These are phyloP conservation scores for Colletotrichum sp. DNA, from an alignment of 2,329 filamentous ascomycete species.

Conservation along the genomic window DNA sequence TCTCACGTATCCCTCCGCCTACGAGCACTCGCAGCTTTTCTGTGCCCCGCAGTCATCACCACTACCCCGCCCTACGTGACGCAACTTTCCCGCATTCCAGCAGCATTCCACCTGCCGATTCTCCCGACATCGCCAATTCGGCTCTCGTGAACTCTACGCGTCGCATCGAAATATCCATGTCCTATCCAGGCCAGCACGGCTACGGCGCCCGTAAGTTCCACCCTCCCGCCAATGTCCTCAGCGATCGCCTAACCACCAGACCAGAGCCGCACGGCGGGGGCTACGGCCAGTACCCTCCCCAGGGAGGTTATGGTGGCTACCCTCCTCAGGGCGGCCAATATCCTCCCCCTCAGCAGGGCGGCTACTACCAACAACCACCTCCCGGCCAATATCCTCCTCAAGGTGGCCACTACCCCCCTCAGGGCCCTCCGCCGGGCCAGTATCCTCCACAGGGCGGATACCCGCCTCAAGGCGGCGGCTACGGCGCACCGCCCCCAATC, in stretches of 20 bases:
- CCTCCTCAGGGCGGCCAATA: conserved; percentile 41
- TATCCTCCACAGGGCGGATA: conserved; percentile 40
- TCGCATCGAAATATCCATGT: conserved; percentile 29
- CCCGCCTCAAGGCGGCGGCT: conserved; percentile 38
- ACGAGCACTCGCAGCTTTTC: background rate
- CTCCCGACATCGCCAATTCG: background rate
- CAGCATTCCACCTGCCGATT: background rate
- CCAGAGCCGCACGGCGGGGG: conserved; percentile 34
- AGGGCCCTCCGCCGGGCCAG: conserved; percentile 32
- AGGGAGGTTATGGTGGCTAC: conserved; percentile 32
- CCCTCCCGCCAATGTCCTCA: background rate
- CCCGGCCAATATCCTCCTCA: conserved; percentile 39
- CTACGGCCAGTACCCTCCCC: conserved; percentile 41
- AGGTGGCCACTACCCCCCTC: conserved; percentile 37
- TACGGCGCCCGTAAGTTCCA: conserved; percentile 37
- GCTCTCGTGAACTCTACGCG: background rate
- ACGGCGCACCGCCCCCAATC: conserved; percentile 40
- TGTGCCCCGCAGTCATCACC: background rate
- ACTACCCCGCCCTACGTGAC: conserved; percentile 10
- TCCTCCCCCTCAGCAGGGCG: conserved; percentile 40
- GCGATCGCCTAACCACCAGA: background rate
- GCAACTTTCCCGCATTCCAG: background rate
- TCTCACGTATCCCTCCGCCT: background rate
- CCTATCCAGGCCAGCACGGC: conserved; percentile 37
- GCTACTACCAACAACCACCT: conserved; percentile 39